Evolutionary conservation across 2,329 filamentous ascomycete species (phyloP).

Genomic region (Ciborinia camelliae): DNA sequence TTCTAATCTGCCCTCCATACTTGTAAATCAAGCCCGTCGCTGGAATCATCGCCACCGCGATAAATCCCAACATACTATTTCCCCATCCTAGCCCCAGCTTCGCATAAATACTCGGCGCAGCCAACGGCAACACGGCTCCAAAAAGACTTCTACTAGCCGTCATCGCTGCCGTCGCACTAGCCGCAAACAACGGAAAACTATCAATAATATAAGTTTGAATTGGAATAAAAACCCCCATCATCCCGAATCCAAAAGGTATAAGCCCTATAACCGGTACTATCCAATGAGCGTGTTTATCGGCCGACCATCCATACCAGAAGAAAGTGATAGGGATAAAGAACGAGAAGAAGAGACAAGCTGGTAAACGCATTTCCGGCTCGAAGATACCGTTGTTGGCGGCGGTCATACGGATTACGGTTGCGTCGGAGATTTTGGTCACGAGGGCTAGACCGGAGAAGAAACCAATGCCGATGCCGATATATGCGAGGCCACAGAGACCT

Average conservation of each 20-base stretch:
- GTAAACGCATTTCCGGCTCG: conserved; percentile 42
- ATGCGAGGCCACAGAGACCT: conserved; percentile 43
- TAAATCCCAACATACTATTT: conserved; percentile 47
- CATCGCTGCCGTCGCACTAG: conserved; percentile 41
- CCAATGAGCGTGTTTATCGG: conserved; percentile 40
- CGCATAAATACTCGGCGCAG: conserved; percentile 46
- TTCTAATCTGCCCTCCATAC: conserved; percentile 18
- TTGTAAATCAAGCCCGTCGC: conserved; percentile 37
- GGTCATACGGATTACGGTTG: conserved; percentile 44
- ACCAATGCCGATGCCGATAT: conserved; percentile 43
- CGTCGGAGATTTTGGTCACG: conserved; percentile 44
- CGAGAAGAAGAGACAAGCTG: conserved; percentile 43
- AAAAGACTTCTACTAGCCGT: conserved; percentile 44
- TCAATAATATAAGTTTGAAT: conserved; percentile 48
- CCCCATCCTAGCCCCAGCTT: conserved; percentile 46
- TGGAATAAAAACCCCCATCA: conserved; percentile 44
- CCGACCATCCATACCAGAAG: conserved; percentile 50
- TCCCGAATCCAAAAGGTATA: conserved; percentile 43
- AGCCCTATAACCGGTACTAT: conserved; percentile 44
- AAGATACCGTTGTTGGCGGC: conserved; percentile 39
- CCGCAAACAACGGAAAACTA: conserved; percentile 41
- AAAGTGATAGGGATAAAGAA: conserved; percentile 44
- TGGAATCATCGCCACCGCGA: conserved; percentile 47
- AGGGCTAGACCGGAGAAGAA: conserved; percentile 40
- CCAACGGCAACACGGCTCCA: conserved; percentile 50